These are phyloP conservation scores for Fusarium penzigii DNA, from an alignment of 2,329 filamentous ascomycete genomes.

Conservation along the genomic window DNA sequence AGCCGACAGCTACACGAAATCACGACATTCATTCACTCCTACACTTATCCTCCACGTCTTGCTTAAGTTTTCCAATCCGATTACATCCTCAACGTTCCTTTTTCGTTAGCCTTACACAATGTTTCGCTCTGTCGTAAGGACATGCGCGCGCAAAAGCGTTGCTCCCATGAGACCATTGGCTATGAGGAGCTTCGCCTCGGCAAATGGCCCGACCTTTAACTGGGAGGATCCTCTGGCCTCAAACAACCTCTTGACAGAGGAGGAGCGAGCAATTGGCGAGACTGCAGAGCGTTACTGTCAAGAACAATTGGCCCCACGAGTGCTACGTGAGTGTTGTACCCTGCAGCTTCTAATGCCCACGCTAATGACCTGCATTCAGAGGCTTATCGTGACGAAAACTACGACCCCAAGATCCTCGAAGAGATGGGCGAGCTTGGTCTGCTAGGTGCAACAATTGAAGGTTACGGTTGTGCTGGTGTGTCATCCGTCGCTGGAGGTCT, in stretches of 20 bases:
- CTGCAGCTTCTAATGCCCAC: constrained; percentile 1
- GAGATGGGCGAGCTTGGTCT: constrained; percentile 95
- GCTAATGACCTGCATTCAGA: constrained; percentile 49
- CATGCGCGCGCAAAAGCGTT: constrained; percentile 25
- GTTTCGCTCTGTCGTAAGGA: constrained; percentile 35
- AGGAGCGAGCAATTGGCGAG: constrained; percentile 86
- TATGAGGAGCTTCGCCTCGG: constrained; percentile 39
- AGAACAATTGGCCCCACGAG: constrained; percentile 79
- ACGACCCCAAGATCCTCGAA: constrained; percentile 79
- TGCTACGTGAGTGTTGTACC: constrained; percentile 64
- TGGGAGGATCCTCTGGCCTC: constrained; percentile 88
- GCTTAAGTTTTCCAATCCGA: not conserved
- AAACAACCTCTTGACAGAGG: constrained; percentile 78
- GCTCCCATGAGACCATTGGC: constrained; percentile 28
- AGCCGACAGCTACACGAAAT: no score
- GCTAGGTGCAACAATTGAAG: constrained; percentile 80
- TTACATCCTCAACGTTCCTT: not conserved
- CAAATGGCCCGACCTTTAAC: constrained; percentile 59
- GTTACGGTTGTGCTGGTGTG: constrained; percentile 85
- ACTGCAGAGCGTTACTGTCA: constrained; percentile 94
- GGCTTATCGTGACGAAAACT: constrained; percentile 81
- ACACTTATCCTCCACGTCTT: no score
- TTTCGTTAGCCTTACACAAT: constrained; percentile 18
- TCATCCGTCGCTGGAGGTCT: constrained; percentile 86
- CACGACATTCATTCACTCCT: not conserved